A percentile compares a stretch with the other conserved stretches of the same genome.
phyloP scores from a whole-genome alignment of 2,329 filamentous ascomycete species.

The Whalleya microplaca region DNA sequence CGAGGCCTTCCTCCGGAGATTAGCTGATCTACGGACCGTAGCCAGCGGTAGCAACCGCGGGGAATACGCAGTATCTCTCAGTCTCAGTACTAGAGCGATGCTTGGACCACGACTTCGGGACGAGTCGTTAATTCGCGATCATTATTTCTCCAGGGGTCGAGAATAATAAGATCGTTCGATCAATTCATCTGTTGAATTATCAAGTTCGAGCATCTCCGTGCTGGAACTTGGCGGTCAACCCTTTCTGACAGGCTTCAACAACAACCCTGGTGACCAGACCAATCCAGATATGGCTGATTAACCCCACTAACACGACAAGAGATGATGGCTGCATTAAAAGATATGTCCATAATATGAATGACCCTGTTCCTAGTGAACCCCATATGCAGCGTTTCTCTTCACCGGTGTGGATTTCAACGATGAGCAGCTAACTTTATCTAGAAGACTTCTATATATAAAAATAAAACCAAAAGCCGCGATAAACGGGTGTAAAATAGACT shows the following conservation, averaged over 20 bases:
- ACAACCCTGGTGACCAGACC: not conserved
- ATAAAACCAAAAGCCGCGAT: no score
- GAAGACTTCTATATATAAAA: conserved; percentile 28
- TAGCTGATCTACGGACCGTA: conserved; percentile 7
- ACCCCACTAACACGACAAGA: conserved; percentile 2
- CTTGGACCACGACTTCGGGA: not conserved
- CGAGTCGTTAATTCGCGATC: not conserved
- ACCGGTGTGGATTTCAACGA: not conserved
- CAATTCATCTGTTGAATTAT: conserved; percentile 12
- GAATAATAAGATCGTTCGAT: conserved; percentile 18
- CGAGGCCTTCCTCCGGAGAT: conserved; percentile 3
- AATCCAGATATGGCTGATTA: conserved; percentile 5
- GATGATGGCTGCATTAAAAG: not conserved
- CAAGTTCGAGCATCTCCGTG: conserved; percentile 2
- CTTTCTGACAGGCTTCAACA: not conserved
- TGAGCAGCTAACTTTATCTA: conserved; percentile 18
- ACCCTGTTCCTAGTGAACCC: no score
- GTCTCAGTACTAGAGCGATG: not conserved
- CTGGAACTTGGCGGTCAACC: conserved; percentile 1
- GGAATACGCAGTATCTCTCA: not conserved
- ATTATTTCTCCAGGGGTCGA: conserved; percentile 1
- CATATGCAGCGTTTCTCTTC: not conserved
- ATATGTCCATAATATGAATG: not conserved
- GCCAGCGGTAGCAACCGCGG: conserved; percentile 14
- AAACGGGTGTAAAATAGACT: no score